Percentiles rank a stretch among this genome's conserved stretches.
Evolutionary conservation across 306 rosid species (phyloP).

Genomic region (Corylus americana): DNA sequence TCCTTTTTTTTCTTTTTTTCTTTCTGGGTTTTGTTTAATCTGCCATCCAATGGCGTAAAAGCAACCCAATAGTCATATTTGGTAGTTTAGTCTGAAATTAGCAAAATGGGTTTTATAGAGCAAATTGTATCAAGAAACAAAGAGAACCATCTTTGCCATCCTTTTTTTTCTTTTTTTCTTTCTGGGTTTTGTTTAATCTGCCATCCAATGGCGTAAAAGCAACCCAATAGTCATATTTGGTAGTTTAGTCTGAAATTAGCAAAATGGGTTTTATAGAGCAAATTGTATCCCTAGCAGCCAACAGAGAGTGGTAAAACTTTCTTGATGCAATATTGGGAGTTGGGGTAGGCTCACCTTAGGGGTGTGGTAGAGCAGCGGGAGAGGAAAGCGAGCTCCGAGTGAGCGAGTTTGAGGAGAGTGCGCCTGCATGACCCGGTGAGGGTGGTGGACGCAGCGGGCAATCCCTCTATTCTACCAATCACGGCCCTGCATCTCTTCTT

Average conservation of each 20-base stretch:
- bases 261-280: background rate
- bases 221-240: background rate
- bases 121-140: background rate
- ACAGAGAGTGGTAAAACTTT: too few species aligned
- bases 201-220: background rate
- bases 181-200: background rate
- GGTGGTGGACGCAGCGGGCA: slow-evolving; percentile 49
- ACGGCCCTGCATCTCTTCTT: slow-evolving; percentile 74
- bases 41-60: background rate
- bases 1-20: too few species aligned
- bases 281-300: background rate
- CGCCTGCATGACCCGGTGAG: slow-evolving; percentile 60
- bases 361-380: slow-evolving; percentile 42
- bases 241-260: background rate
- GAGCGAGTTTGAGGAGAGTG: slow-evolving; percentile 73
- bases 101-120: background rate
- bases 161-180: too few species aligned
- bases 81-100: background rate
- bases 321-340: background rate
- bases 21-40: background rate
- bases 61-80: background rate
- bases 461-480: slow-evolving; percentile 43
- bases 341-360: slow-evolving; percentile 49
- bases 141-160: background rate
- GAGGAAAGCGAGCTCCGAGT: slow-evolving; percentile 71